A percentile compares a stretch with the other conserved stretches of the same genome.
phyloP scores from a whole-genome alignment of 192 early-diverging fungal genomes.

The Coemansia umbellata region DNA sequence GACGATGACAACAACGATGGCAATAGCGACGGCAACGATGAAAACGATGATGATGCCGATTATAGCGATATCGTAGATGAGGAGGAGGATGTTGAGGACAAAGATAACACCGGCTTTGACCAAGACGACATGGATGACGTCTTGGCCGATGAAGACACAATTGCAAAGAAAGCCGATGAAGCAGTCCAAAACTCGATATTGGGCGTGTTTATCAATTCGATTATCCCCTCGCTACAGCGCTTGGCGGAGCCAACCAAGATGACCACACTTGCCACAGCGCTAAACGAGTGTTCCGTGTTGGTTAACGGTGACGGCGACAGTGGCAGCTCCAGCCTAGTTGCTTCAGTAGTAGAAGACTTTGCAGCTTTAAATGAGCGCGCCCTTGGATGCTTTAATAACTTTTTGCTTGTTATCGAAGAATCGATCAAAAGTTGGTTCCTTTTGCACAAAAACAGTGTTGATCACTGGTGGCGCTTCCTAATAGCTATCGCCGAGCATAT shows the following conservation, averaged over 20 bases:
- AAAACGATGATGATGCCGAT: conserved; percentile 32
- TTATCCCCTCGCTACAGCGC: conserved; percentile 28
- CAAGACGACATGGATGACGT: conserved; percentile 45
- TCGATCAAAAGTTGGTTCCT: conserved; percentile 64
- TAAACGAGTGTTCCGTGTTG: conserved; percentile 17
- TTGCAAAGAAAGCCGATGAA: conserved; percentile 43
- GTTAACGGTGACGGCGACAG: conserved; percentile 36
- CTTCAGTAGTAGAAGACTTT: conserved; percentile 52
- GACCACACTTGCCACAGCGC: conserved; percentile 23
- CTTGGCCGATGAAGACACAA: conserved; percentile 45
- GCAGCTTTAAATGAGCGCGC: conserved; percentile 62
- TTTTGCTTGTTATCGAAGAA: conserved; percentile 69
- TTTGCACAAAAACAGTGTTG: conserved; percentile 20
- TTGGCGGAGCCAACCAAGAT: conserved; percentile 39
- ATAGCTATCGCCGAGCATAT: conserved; percentile 56
- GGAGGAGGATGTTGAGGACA: conserved; percentile 16
- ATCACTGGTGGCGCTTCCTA: conserved; percentile 56
- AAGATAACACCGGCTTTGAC: conserved; percentile 51
- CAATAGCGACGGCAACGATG: conserved; percentile 51
- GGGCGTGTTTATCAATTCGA: conserved; percentile 41
- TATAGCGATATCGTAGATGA: conserved; percentile 48
- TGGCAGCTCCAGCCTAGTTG: conserved; percentile 44
- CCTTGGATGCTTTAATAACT: conserved; percentile 72
- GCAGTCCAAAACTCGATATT: conserved; percentile 42
- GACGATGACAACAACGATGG: conserved; percentile 30